Evolutionary conservation across 768 basidiomycete genomes (phyloP).

Genomic region (Boletus edulis): DNA sequence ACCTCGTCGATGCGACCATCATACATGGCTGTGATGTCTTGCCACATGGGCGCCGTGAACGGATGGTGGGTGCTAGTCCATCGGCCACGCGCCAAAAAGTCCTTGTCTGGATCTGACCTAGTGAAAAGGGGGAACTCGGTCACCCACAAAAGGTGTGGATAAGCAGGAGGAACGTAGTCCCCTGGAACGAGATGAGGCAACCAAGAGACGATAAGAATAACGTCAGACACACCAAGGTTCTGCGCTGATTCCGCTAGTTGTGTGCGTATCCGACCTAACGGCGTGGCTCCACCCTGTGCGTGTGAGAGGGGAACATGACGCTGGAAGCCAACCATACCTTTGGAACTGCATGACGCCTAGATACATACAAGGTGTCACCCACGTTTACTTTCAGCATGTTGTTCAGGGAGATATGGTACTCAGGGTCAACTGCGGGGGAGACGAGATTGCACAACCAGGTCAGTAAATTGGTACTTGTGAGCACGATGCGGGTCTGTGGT

Average conservation of each 20-base stretch:
- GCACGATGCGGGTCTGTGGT: conserved; percentile 46
- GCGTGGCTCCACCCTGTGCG: conserved; percentile 79
- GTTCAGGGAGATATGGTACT: conserved; percentile 35
- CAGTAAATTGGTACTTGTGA: conserved; percentile 44
- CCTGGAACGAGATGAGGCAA: conserved; percentile 39
- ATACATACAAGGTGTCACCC: conserved; percentile 60
- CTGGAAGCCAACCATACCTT: conserved; percentile 42
- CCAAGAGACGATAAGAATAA: background rate
- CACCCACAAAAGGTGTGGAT: conserved; percentile 90
- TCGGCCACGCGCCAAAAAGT: conserved; percentile 77
- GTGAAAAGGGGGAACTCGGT: conserved; percentile 96
- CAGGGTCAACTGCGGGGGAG: conserved; percentile 24
- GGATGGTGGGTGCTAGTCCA: conserved; percentile 96
- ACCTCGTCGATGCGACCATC: conserved; percentile 62
- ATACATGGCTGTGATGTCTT: conserved; percentile 80
- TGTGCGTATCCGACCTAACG: conserved; percentile 69
- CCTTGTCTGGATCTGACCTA: conserved; percentile 82
- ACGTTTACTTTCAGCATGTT: conserved; percentile 40
- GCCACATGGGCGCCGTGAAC: conserved; percentile 93
- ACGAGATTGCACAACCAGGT: conserved; percentile 45
- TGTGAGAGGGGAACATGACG: conserved; percentile 18
- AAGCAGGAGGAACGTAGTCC: conserved; percentile 49
- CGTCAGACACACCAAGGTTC: conserved; percentile 48
- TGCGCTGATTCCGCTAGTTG: conserved; percentile 67
- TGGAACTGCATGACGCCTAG: conserved; percentile 46